Percentiles rank a stretch among this genome's conserved stretches.
phyloP scores from a whole-genome alignment of 805 yeast genomes.

The Saccharomycopsis fibuligera region DNA sequence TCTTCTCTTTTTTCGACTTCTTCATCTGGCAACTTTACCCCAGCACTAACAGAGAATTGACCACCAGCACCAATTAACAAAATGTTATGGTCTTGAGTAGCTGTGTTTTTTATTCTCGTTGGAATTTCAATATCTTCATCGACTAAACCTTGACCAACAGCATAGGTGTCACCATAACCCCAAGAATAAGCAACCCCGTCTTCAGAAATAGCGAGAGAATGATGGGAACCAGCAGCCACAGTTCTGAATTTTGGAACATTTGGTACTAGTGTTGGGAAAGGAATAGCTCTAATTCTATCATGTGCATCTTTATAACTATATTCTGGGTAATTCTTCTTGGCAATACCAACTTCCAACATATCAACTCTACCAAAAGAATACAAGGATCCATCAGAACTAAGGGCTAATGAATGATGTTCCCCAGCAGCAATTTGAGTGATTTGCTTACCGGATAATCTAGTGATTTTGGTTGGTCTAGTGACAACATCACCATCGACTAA shows the following conservation, averaged over 20 bases:
- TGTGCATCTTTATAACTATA: conserved; percentile 68
- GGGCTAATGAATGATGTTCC: conserved; percentile 85
- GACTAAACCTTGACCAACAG: conserved; percentile 85
- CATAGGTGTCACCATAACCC: conserved; percentile 98
- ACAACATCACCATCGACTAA: conserved; percentile 84
- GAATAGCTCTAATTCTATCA: conserved; percentile 78
- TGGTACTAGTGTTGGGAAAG: conserved; percentile 68
- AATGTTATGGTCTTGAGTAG: conserved; percentile 76
- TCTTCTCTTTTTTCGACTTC: conserved; percentile 39
- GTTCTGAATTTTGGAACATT: conserved; percentile 50
- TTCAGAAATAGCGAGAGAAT: conserved; percentile 75
- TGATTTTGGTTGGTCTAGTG: conserved; percentile 67
- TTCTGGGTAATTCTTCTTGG: conserved; percentile 59
- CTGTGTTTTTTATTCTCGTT: conserved; percentile 87
- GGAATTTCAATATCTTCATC: conserved; percentile 86
- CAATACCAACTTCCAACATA: conserved; percentile 87
- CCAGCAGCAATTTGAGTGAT: conserved; percentile 75
- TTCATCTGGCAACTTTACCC: conserved; percentile 40
- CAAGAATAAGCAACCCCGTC: conserved; percentile 88
- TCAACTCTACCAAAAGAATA: conserved; percentile 88
- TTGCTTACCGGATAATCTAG: conserved; percentile 51
- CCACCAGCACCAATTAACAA: conserved; percentile 87
- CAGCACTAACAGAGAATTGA: conserved; percentile 88
- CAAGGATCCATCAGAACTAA: conserved; percentile 65
- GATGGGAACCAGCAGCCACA: conserved; percentile 87